These are phyloP conservation scores for Drosera spatulata DNA, from an alignment of 179 eudicot species.

Conservation along the genomic window DNA sequence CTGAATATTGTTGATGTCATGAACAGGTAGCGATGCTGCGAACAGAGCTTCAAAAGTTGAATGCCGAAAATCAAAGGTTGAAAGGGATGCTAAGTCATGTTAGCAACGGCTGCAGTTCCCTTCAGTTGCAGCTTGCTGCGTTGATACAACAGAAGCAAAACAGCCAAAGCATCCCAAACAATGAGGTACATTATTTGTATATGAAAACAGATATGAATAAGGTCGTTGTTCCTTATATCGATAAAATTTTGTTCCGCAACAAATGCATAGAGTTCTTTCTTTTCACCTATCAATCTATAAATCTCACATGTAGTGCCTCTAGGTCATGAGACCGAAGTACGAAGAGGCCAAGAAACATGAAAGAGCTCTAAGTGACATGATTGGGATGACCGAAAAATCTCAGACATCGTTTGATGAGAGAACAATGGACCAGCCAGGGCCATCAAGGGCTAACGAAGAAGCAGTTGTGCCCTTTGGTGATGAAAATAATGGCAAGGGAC, in stretches of 20 bases:
- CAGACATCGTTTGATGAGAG: background rate
- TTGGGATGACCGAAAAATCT: background rate
- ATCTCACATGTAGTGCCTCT: background rate
- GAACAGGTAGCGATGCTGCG: conserved; percentile 47
- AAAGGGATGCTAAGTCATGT: conserved; percentile 55
- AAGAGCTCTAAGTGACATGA: background rate
- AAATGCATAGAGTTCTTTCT: no score
- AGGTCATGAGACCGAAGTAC: background rate
- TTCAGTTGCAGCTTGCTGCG: conserved; percentile 40
- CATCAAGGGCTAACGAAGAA: background rate
- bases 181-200: background rate
- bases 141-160: conserved; percentile 47
- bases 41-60: conserved; percentile 57
- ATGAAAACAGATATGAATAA: no score
- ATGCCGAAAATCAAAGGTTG: conserved; percentile 54
- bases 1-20: background rate
- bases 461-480: background rate
- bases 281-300: no score
- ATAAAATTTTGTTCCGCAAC: no score
- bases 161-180: background rate
- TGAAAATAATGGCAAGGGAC: conserved; percentile 9
- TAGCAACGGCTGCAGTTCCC: conserved; percentile 37
- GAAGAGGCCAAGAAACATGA: background rate
- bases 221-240: no score
- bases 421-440: background rate